Base-by-base conservation (phyloP, 139 green algal species). In the Tetradesmus lagerheimii region DNA sequence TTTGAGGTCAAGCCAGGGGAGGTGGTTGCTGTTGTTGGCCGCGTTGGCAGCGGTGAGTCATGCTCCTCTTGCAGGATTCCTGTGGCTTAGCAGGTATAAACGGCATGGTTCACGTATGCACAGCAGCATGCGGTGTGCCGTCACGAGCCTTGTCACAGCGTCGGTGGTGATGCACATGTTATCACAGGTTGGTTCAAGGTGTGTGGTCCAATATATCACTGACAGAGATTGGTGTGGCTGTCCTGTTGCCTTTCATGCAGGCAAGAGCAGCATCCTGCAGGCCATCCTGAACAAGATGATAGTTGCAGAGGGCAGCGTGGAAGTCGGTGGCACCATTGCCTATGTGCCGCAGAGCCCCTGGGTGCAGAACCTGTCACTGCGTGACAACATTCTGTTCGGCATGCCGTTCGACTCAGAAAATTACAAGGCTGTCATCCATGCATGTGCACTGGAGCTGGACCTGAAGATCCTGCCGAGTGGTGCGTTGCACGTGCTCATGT, bases 281-380 rank as follows among this genome's bases (percentile, higher is more conserved):
- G 94, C 93, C 34, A 89, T 96, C 34, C 85, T 96, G 29, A 88
- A 91, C 50, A 92, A 95, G 85, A 95, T 96, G 93, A 12, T 45
- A 0, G 43, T 93, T 8, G 64, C 88, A 8, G 37, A 67, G 20
- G 88, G 88, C 80, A 76, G 18, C 6, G 84, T 93, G 35, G 62
- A 82, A 57, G 88, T 95, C 35, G 92, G 92, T 29, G 93, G 93
- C 87, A 78, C 47, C 8, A 91, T 90, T 71, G 90, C 91, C 3
- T 95, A 95, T 53, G 93, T 94, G 66, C 91, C 93, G 20, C 94
- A 96, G 91, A 94, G 93, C 37, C 91, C 95, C 14, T 97, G 95
- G 95, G 95, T 97, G 75, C 93, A 96, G 88, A 97, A 97, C 92
- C 93, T 95, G 29, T 95, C 87, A 23, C 81, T 97, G 35, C 91